Conservation (phyloP, 495 filamentous ascomycete species). For the Patellaria atrata region DNA sequence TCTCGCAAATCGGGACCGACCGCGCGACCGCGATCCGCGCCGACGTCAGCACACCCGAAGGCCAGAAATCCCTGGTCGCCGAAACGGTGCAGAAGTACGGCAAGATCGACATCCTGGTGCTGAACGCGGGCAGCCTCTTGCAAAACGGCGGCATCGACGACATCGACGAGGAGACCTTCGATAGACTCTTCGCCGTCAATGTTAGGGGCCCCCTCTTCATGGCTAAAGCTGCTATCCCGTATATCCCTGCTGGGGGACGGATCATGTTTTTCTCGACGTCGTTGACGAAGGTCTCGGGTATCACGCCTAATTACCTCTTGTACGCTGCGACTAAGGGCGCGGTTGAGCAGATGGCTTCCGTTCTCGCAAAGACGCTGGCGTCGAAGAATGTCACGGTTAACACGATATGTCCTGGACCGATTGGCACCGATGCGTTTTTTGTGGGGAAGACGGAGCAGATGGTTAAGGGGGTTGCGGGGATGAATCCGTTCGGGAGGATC, state of each 20-base stretch:
- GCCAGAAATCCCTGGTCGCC: constrained; percentile 33
- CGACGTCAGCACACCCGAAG: constrained; percentile 30
- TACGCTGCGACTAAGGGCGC: constrained; percentile 54
- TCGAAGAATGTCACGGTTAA: constrained; percentile 49
- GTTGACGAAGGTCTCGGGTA: constrained; percentile 29
- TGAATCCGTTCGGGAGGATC: constrained; percentile 40
- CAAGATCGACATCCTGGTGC: constrained; percentile 49
- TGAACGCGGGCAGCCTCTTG: constrained; percentile 46
- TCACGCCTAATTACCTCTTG: constrained; percentile 45
- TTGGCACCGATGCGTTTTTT: constrained; percentile 50
- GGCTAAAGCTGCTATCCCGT: constrained; percentile 42
- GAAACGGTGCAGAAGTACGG: constrained; percentile 32
- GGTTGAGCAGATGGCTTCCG: constrained; percentile 53
- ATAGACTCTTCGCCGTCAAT: constrained; percentile 39
- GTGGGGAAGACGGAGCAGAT: constrained; percentile 46
- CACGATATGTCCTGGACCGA: constrained; percentile 49
- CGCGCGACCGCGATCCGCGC: constrained; percentile 42
- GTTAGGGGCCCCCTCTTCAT: constrained; percentile 58
- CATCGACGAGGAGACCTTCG: constrained; percentile 46
- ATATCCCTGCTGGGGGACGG: constrained; percentile 42
- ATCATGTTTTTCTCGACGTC: constrained; percentile 49
- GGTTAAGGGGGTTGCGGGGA: constrained; percentile 36
- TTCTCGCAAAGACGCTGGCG: constrained; percentile 50
- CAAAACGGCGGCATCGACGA: constrained; percentile 39
- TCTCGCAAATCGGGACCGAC: constrained; percentile 37